Base-by-base conservation (phyloP, 345 rosid species). In the Camelina sativa region DNA sequence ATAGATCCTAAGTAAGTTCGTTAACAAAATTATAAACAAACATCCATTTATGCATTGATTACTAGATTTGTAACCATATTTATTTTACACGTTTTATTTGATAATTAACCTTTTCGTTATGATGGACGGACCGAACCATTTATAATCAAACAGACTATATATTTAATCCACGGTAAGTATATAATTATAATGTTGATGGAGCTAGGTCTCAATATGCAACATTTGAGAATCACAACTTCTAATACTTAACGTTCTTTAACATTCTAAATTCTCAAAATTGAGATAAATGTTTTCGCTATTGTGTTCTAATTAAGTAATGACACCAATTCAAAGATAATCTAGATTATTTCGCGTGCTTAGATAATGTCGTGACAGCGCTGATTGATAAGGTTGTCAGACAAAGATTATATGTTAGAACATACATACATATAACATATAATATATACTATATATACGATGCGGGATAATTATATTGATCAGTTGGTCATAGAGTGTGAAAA, bases 291-390 rank as follows among this genome's bases (percentile, higher is more conserved):
- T 37, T 8, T 1, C 0, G 23, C 23, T 38, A 23, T 11, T 11
- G 11, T 38, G 23, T 3, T 8, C 34, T 23, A 23, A 40, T 25
- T 25, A 54, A 23, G 52, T 16, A 67, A 54, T 23, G 51, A 54
- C 16, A 38, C 62, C 7, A 47, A 47, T 40, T 28, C 23, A 41
- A 13, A 28, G 43, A 16, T 69, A 22, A 69, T 69, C 65, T 56
- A 43, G 6, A 57, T 57, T 57, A 56, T 56, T 58, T 44, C 20
- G 64, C 74, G 32, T 69, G 56, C 55, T 30, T 55, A 7, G 10
- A 59, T 38, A 59, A 3, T 53, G 38, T 37, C 11, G 62, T 16
- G 53, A 38, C 54, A 43, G 63, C 55, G 41, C 32, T 56, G 55
- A 69, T 17, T 43, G 43, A 56, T 43, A 5, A 17, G 30, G 13